Base-by-base conservation (phyloP, 805 yeast species). In the Candida ipomoeae region DNA sequence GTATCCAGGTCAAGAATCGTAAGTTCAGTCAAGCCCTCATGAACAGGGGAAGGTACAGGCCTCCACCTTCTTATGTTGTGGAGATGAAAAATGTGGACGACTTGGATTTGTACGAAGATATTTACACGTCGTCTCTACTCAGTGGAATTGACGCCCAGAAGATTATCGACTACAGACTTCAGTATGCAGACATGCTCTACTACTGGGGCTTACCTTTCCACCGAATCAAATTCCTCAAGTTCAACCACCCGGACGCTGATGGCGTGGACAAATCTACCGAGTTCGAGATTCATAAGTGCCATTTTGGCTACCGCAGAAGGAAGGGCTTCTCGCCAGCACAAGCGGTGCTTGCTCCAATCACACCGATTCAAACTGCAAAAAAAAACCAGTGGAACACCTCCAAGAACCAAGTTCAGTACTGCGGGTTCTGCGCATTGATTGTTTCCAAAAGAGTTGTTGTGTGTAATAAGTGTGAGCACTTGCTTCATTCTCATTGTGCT, bases 171-270 rank as follows among this genome's bases (percentile, higher is more conserved):
- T 79, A 81, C 62, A 65, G 96, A 37, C 75, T 78, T 18, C 85
- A 83, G 56, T 91, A 92, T 64, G 90, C 97, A 0, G 79, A 84
- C 17, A 75, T 91, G 62, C 70, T 91, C 13, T 87, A 80, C 60
- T 66, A 78, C 33, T 92, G 97, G 97, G 95, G 94, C 0, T 72
- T 90, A 17, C 87, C 90, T 0, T 77, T 87, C n/a, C 81, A 84
- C 55, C 68, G 96, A 40, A 82, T 88, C 29, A 91, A 91, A 60
- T 79, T 91, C 10, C 64, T 89, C 49, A 89, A 91, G 66, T 80
- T 81, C 70, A 85, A 85, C 59, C 78, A 76, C 52, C 66, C 78
- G 3, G 53, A 60, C 14, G 47, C 33, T 4, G 11, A 35, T n/a
- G n/a, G 11, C 33, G 15, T 4, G 15, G 14, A 23, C 17, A 29